Base-by-base conservation (phyloP, 83 land plant species). In the Diphasiastrum complanatum region DNA sequence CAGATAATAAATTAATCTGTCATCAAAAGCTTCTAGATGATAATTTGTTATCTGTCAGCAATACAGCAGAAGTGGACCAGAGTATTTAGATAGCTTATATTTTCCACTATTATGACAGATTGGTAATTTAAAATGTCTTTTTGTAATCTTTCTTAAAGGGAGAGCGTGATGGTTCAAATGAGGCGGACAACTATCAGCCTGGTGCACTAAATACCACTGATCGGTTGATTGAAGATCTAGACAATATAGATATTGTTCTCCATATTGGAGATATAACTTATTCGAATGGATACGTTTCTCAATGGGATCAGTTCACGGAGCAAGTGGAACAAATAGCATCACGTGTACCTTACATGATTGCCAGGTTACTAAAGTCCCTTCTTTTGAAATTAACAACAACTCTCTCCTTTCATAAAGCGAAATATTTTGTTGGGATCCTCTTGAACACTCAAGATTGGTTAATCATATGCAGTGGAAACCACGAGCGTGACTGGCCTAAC, bases 401-500 rank as follows among this genome's bases (percentile, higher is more conserved):
- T n/a, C n/a, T n/a, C n/a, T n/a, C n/a, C n/a, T n/a, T n/a, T n/a
- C n/a, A n/a, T n/a, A n/a, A n/a, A n/a, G n/a, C n/a, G n/a, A n/a
- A n/a, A n/a, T n/a, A n/a, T n/a, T n/a, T n/a, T n/a, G n/a, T n/a
- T n/a, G n/a, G n/a, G n/a, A n/a, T n/a, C n/a, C n/a, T n/a, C n/a
- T n/a, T n/a, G n/a, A n/a, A n/a, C n/a, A n/a, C n/a, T n/a, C 30
- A 34, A 54, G 25, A 47, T 48, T 30, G 28, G 11, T 60, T 61
- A 25, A 18, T 12, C 45, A 11, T 30, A 61, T 75, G 26, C 82
- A 95, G 97, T 81, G 99, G 99, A 8, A 95, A 95, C 67, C 99
- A 95, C 66, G 97, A 95, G 62, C 79, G 97, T 14, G 97, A 89
- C 68, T 95, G 93, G 93, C 99, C 97, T 26, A 79, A 72, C 12